Base-by-base conservation (phyloP, 768 basidiomycete genomes). In the Boletellus emodensis region DNA sequence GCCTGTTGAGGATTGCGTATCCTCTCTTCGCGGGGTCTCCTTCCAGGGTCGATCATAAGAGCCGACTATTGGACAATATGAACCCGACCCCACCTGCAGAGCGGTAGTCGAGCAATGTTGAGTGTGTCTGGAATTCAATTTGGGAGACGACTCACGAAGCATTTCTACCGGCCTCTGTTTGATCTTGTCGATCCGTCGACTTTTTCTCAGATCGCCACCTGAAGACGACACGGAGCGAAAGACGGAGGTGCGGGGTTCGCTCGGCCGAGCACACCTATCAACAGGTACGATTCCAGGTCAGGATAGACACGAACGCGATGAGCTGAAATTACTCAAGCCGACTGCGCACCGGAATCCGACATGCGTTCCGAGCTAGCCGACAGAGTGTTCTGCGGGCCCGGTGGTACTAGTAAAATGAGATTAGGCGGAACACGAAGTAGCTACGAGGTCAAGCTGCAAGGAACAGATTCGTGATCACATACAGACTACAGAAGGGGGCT, bases 1-100 rank as follows among this genome's bases (percentile, higher is more conserved):
- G 57, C 57, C 51, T 53, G 12, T 57, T 45, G 18, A 45, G 0
- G 9, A 56, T 47, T 17, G 0, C 28, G n/a, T 53, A 59, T 4
- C 56, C 52, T 2, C 39, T 38, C 36, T 38, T 51, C 12, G 6
- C 6, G 1, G 51, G 9, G 11, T 58, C 44, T 3, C 7, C n/a
- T n/a, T 55, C 41, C 17, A 59, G 53, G 3, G 52, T 59, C 2
- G 49, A 52, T 56, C 56, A 54, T 0, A 47, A 56, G 0, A 59
- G 52, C 0, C 52, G 52, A 17, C 44, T 38, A 0, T 46, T 46
- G 3, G 46, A 8, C 13, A 54, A n/a, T 15, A n/a, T 20, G 35
- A 58, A 54, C 1, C 52, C 49, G 1, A 58, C 37, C 3, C 46
- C 38, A 3, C 52, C 56, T 58, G 22, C 24, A 24, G 6, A 3